Base-by-base conservation (phyloP, 768 basidiomycete species). In the Amanita polypyramis region DNA sequence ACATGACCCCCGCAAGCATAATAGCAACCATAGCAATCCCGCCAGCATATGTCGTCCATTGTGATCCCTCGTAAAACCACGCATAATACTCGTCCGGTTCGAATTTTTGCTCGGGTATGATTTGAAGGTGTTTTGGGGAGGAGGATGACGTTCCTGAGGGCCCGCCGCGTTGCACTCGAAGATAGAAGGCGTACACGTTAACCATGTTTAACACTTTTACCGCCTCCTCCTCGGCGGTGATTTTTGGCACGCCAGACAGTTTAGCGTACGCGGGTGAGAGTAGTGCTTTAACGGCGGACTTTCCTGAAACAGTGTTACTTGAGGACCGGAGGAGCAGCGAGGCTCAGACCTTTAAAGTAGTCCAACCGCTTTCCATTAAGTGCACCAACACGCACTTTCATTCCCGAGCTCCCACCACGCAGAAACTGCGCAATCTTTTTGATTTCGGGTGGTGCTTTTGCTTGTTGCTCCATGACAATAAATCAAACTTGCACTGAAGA, bases 1-100 rank as follows among this genome's bases (percentile, higher is more conserved):
- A 99, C 93, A 99, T 96, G 60, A 97, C 94, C 1, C 89, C 94
- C 4, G 86, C 93, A 36, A 99, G 82, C 73, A 98, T 91, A 60
- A 97, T 72, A 35, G 74, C 78, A 50, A 98, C 93, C 89, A 99
- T 93, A 23, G 80, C 80, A 10, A 86, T 70, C 14, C 89, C 95
- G 35, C 92, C 90, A 8, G 91, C 79, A 60, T 95, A 90, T 5
- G 88, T 94, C 56, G 85, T 88, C 79, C 91, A 83, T 58, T 95
- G 93, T 11, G 89, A 88, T 36, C 91, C 89, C 51, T 93, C 90
- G 64, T 93, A 90, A 66, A 98, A 91, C 95, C 95, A 99, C 23
- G 86, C 93, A 64, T 89, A 98, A 67, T 94, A 92, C 43, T 84
- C 82, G 17, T 86, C 79, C 5, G 76, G 68, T n/a, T 70, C 66